Base-by-base conservation (phyloP, 164 flowering plant genomes). In the Cinnamomum chago region DNA sequence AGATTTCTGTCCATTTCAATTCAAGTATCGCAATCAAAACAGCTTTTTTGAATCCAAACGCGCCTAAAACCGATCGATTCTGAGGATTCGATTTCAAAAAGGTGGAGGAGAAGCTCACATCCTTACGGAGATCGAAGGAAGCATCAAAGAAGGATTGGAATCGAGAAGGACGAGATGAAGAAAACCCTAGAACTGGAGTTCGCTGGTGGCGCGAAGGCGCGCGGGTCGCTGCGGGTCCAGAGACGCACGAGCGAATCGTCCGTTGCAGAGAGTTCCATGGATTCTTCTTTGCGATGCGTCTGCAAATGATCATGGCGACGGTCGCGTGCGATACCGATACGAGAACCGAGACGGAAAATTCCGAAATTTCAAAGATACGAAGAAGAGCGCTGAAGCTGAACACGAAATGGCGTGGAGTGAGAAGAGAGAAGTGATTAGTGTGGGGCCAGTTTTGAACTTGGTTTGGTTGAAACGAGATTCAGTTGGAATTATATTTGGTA, bases 81-180 rank as follows among this genome's bases (percentile, higher is more conserved):
- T n/a, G 60, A 55, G 60, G 5, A 5, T 17, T 14, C 20, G 35
- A 70, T 13, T 13, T 15, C 68, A 22, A 67, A 28, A 40, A 69
- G 35, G 67, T 35, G 10, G 13, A 78, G 67, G 13, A 78, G 67
- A 65, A 65, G 5, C 77, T 81, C 73, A 84, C 86, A 69, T 33
- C 40, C 25, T 55, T 14, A 5, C 47, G 47, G 10, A 20, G 58
- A 25, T 58, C 76, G 23, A 55, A 68, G 6, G 35, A 55, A 17
- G 28, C 28, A 76, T 70, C 27, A 62, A 77, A 22, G 18, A 70
- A 65, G 50, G 20, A 30, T 47, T 51, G 78, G 35, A 35, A 51
- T 69, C 72, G 22, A 12, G 58, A 12, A 33, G 27, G 47, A 62
- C 70, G 33, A 65, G 67, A 65, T 3, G 35, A 65, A 65, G 80